Percentiles rank a stretch among this genome's conserved stretches.
These are phyloP conservation scores for Tephrocybe sp. DNA, from an alignment of 768 basidiomycete species.

Conservation along the genomic window DNA sequence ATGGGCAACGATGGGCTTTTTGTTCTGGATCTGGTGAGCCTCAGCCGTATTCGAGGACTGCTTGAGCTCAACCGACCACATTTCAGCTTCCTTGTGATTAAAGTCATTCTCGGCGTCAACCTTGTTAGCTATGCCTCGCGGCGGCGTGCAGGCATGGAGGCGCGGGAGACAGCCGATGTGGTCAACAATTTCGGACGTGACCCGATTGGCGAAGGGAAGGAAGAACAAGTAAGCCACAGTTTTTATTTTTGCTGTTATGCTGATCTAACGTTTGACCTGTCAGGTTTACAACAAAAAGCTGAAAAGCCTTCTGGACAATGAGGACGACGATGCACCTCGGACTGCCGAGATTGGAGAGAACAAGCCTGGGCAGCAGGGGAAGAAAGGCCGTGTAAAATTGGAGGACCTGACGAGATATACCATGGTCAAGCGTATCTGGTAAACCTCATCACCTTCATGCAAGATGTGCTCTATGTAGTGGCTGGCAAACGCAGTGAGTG, in stretches of 20 bases:
- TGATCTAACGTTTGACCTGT: neutral
- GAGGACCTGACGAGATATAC: conserved; percentile 94
- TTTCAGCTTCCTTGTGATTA: conserved; percentile 75
- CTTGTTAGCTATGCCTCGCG: conserved; percentile 81
- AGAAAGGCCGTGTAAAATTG: conserved; percentile 65
- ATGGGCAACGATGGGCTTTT: conserved; percentile 61
- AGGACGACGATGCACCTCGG: conserved; percentile 63
- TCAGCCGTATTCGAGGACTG: conserved; percentile 3
- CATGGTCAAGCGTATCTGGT: conserved; percentile 93
- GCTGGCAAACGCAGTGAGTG: too few relatives aligned
- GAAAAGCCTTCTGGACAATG: conserved; percentile 67
- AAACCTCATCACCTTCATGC: conserved; percentile 13
- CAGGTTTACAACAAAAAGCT: conserved; percentile 84
- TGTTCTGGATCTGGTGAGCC: conserved; percentile 84
- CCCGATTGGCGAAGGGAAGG: conserved; percentile 86
- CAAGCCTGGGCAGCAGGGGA: conserved; percentile 36
- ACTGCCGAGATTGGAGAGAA: conserved; percentile 77
- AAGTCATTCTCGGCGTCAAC: conserved; percentile 90
- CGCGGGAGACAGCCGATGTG: conserved; percentile 67
- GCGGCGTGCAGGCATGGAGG: conserved; percentile 76
- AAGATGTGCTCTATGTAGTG: too few relatives aligned
- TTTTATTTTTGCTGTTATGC: neutral
- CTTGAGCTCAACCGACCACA: neutral
- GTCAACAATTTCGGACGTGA: conserved; percentile 90
- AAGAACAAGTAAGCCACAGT: conserved; percentile 66